Percentiles rank a stretch among this genome's conserved stretches.
Conservation (phyloP, 164 flowering plant species). For the Piper longum region DNA sequence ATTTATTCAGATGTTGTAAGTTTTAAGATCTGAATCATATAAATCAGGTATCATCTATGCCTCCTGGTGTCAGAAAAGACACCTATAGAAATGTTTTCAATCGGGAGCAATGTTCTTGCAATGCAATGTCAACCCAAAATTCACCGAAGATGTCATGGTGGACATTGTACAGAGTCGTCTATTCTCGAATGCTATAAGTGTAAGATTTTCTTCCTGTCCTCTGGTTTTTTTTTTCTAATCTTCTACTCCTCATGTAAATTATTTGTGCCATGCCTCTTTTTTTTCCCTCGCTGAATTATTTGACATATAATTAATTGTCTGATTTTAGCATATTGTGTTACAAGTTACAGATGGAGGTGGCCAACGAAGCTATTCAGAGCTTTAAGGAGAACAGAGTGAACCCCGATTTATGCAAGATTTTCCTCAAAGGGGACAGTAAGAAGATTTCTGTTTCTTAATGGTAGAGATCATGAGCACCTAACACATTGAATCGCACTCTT, state of each 20-base stretch:
- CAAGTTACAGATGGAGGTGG: background rate
- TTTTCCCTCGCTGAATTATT: background rate
- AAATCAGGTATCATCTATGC: conserved; percentile 3
- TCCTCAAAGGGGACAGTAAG: background rate
- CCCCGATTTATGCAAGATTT: background rate
- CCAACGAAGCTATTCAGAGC: conserved; percentile 1
- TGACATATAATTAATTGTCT: background rate
- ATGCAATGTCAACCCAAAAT: conserved; percentile 10
- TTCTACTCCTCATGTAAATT: too few species aligned
- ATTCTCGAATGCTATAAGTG: conserved; percentile 1
- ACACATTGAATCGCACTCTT: background rate
- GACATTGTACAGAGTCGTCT: conserved; percentile 4
- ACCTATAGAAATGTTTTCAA: conserved; percentile 7
- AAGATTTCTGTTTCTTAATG: background rate
- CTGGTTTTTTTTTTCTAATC: background rate
- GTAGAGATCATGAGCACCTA: background rate
- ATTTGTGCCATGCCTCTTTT: too few species aligned
- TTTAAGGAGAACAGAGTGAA: background rate
- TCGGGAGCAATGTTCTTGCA: conserved; percentile 9
- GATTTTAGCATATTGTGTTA: background rate
- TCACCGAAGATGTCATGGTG: conserved; percentile 4
- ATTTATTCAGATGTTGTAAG: background rate
- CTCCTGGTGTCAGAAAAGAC: conserved; percentile 11
- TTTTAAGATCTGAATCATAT: background rate
- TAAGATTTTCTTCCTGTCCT: background rate